These are phyloP conservation scores for Herpotrichia juniperi DNA, from an alignment of 2,329 filamentous ascomycete species.

Conservation along the genomic window DNA sequence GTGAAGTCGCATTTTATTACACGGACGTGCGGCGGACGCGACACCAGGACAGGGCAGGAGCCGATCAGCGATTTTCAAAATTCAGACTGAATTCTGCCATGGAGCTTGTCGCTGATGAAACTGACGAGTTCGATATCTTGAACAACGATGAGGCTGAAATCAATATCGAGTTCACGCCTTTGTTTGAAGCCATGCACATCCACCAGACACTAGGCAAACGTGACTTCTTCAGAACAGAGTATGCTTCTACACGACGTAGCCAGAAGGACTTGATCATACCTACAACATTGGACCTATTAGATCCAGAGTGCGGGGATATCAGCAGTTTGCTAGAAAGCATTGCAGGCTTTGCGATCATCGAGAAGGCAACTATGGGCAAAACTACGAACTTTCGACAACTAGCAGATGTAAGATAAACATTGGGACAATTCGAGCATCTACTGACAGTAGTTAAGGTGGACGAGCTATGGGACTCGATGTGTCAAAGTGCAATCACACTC, in stretches of 20 bases:
- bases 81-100: conserved; percentile 96
- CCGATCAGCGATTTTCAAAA: conserved; percentile 74
- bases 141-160: conserved; percentile 84
- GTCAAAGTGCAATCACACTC: conserved; percentile 80
- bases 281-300: conserved; percentile 73
- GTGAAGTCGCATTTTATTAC: conserved; percentile 95
- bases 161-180: conserved; percentile 89
- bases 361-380: conserved; percentile 89
- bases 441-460: conserved; percentile 68
- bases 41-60: conserved; percentile 81
- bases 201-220: conserved; percentile 92
- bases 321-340: conserved; percentile 92
- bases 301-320: conserved; percentile 84
- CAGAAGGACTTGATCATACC: conserved; percentile 93
- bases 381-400: conserved; percentile 78
- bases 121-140: conserved; percentile 91
- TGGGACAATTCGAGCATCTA: not conserved
- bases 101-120: conserved; percentile 93
- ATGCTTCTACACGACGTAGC: conserved; percentile 85
- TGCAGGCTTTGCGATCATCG: conserved; percentile 94
- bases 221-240: conserved; percentile 89
- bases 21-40: conserved; percentile 85
- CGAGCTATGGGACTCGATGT: conserved; percentile 98
- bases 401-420: conserved; percentile 83
- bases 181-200: conserved; percentile 95